Evolutionary conservation across 345 rosid species (phyloP).

Genomic region (Gossypium herbaceum): DNA sequence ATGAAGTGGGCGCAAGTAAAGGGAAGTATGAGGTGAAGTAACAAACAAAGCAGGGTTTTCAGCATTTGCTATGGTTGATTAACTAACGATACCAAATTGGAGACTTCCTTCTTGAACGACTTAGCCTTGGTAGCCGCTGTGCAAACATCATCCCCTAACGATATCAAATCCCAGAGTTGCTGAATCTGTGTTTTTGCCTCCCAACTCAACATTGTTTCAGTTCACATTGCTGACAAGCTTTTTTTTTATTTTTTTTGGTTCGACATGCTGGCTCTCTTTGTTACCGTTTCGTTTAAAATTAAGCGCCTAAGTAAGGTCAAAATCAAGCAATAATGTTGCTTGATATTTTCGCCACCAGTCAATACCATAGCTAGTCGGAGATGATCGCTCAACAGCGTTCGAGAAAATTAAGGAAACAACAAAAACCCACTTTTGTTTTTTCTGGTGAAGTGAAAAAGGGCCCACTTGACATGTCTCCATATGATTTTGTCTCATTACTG

Average conservation of each 20-base stretch:
- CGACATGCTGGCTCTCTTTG: background rate
- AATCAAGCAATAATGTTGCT: background rate
- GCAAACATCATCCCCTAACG: constrained; percentile 48
- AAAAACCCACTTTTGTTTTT: background rate
- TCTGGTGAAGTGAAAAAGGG: background rate
- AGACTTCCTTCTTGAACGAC: constrained; percentile 50
- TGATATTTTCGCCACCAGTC: background rate
- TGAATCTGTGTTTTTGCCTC: constrained; percentile 33
- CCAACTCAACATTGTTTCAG: background rate
- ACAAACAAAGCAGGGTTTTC: constrained; percentile 27
- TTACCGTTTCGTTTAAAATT: background rate
- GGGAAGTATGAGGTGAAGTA: constrained; percentile 31
- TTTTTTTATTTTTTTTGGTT: background rate
- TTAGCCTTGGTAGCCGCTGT: constrained; percentile 43
- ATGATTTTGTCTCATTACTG: no score
- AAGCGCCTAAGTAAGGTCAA: background rate
- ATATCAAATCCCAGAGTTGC: constrained; percentile 37
- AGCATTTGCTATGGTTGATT: constrained; percentile 53
- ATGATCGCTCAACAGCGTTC: background rate
- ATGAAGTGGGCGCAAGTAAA: constrained; percentile 71
- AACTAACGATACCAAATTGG: constrained; percentile 36
- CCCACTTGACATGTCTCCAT: background rate
- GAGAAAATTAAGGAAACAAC: background rate
- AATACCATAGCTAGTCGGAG: background rate
- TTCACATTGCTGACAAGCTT: background rate